Base-by-base conservation (phyloP, 2,329 filamentous ascomycete genomes). In the Aphanoascus verrucosus region DNA sequence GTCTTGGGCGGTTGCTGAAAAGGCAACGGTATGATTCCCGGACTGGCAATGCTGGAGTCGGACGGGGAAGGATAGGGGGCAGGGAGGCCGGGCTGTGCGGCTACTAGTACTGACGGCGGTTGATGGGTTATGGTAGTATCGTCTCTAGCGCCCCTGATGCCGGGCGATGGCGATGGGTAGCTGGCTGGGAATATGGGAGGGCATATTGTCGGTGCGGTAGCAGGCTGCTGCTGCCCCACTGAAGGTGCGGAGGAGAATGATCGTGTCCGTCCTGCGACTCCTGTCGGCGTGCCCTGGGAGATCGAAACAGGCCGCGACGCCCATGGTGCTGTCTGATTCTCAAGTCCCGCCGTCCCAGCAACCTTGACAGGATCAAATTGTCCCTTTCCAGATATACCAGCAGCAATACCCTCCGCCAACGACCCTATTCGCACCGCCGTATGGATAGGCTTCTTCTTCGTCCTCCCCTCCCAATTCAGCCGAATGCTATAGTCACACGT, bases 401-500 rank as follows among this genome's bases (percentile, higher is more conserved):
- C 9, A 1, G 42, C 42, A 6, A 2, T 11, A n/a, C 8, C 9
- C 15, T 35, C 46, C 17, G 19, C 9, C 17, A n/a, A 7, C 14
- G 41, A 23, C 28, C 19, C 12, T 34, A 8, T 23, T 42, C 8
- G 32, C 31, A 32, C 19, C 34, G 42, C 15, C 20, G 5, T 37
- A 8, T 41, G 38, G 23, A n/a, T 31, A 2, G 42, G 9, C 40
- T 52, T 54, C 42, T 52, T 56, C 46, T 41, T 59, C 20, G 32
- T 76, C 54, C 86, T 78, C 3, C 86, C 85, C 56, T 85, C 83
- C 87, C 87, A 91, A 62, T 90, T 90, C 59, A 91, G 72, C 32
- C 85, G 79, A 61, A 91, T 86, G 62, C 81, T 86, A 66, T 90
- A 91, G 68, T 93, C 86, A 71, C 87, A 93, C 45, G 73, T 72